Conservation (phyloP, 1,284 basidiomycete genomes). For the Moesziomyces sp. region DNA sequence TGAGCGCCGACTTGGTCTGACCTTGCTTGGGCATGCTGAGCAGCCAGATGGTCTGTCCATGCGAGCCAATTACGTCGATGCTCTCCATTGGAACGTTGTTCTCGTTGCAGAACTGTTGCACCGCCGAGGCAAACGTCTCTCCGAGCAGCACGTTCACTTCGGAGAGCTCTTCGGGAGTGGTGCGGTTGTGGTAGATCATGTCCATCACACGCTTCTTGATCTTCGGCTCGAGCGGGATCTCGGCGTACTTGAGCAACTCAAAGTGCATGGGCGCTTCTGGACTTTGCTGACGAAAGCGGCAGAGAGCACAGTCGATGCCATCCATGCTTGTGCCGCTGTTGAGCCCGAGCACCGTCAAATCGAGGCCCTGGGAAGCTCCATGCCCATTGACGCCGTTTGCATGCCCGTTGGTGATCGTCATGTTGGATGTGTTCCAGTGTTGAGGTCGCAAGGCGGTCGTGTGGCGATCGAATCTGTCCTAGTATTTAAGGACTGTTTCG, state of each 20-base stretch:
- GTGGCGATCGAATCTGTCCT: neutral
- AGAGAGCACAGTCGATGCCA: neutral
- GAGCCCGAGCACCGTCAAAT: neutral
- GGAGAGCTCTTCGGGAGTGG: slow-evolving; percentile 1
- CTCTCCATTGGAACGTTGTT: neutral
- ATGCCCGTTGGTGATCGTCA: neutral
- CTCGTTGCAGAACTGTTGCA: neutral
- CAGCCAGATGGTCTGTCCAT: slow-evolving; percentile 1
- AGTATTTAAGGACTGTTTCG: neutral
- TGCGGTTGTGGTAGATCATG: slow-evolving; percentile 1
- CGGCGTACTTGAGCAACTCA: neutral
- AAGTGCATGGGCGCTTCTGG: neutral
- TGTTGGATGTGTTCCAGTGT: neutral
- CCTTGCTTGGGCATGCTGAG: neutral
- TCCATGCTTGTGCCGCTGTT: neutral
- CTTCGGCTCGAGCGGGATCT: neutral
- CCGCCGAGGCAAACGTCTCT: neutral
- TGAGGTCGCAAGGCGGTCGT: neutral
- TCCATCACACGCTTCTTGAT: slow-evolving; percentile 1
- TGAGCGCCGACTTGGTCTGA: neutral
- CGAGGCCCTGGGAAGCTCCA: neutral
- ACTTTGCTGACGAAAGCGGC: neutral
- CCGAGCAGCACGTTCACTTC: neutral
- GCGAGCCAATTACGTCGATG: neutral
- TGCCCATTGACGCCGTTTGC: neutral